A percentile compares a stretch with the other conserved stretches of the same genome.
Conservation (phyloP, 441 rosid species). For the Gossypium armourianum region DNA sequence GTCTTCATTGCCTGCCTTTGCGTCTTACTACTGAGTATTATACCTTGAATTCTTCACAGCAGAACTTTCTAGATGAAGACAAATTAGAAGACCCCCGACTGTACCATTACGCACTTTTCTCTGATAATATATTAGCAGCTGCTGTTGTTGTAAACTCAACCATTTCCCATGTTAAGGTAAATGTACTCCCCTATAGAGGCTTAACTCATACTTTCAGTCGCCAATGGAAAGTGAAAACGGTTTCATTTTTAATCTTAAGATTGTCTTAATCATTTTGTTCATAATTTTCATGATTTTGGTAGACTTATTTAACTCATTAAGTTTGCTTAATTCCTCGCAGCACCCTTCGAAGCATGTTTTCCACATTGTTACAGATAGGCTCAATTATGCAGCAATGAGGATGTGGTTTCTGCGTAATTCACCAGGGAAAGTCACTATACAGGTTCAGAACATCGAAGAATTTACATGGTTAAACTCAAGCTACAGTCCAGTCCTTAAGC, state of each 20-base stretch:
- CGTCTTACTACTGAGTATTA: slow-evolving; percentile 78
- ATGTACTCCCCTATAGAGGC: not conserved
- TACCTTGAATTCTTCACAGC: slow-evolving; percentile 47
- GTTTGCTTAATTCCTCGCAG: slow-evolving; percentile 31
- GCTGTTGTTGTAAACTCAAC: slow-evolving; percentile 70
- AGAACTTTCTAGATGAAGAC: slow-evolving; percentile 53
- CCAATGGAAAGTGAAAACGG: not conserved
- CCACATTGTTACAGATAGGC: slow-evolving; percentile 59
- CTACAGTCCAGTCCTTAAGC: slow-evolving; percentile 92
- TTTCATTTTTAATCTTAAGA: not conserved
- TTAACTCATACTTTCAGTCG: not conserved
- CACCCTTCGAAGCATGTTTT: slow-evolving; percentile 51
- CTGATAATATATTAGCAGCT: slow-evolving; percentile 60
- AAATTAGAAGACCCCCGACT: slow-evolving; percentile 58
- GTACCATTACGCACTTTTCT: slow-evolving; percentile 76
- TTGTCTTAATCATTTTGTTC: not conserved
- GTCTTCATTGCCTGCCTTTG: slow-evolving; percentile 88
- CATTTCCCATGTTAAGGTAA: slow-evolving; percentile 48
- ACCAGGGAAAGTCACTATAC: slow-evolving; percentile 42
- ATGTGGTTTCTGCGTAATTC: slow-evolving; percentile 65
- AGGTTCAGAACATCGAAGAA: slow-evolving; percentile 65
- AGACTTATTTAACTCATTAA: slow-evolving; percentile 15
- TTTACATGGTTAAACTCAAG: slow-evolving; percentile 83
- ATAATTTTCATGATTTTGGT: slow-evolving; percentile 9
- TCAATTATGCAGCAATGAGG: slow-evolving; percentile 65